These are phyloP conservation scores for Sporothrix protearum DNA, from an alignment of 2,329 filamentous ascomycete genomes.

Conservation along the genomic window DNA sequence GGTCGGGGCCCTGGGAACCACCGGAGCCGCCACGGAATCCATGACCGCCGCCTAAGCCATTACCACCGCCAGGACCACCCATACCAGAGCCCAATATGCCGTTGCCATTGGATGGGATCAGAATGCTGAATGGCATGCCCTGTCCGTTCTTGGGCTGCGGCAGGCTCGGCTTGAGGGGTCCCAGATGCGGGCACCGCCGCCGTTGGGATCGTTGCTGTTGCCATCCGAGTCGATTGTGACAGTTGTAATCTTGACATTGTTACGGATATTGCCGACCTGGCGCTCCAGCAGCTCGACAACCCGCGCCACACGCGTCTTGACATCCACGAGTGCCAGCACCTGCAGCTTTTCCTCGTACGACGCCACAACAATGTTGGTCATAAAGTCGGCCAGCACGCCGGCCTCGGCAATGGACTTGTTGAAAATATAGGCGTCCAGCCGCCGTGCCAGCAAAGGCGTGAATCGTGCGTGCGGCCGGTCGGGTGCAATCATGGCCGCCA, in stretches of 20 bases:
- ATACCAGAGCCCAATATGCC: conserved; percentile 36
- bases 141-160: conserved; percentile 16
- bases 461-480: conserved; percentile 61
- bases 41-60: conserved; percentile 26
- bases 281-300: conserved; percentile 80
- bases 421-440: conserved; percentile 82
- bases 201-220: conserved; percentile 45
- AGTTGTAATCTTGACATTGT: conserved; percentile 79
- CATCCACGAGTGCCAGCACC: conserved; percentile 74
- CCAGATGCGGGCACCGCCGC: conserved; percentile 36
- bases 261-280: conserved; percentile 80
- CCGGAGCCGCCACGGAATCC: conserved; percentile 14
- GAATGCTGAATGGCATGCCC: conserved; percentile 21
- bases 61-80: conserved; percentile 36
- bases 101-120: conserved; percentile 26
- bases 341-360: conserved; percentile 88
- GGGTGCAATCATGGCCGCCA: conserved; percentile 79
- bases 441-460: conserved; percentile 78
- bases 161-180: conserved; percentile 34
- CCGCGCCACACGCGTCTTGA: conserved; percentile 72
- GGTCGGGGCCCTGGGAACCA: conserved; percentile 26
- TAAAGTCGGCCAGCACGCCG: conserved; percentile 86
- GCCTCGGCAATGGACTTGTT: conserved; percentile 79
- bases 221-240: conserved; percentile 61
- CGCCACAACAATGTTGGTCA: conserved; percentile 87